Evolutionary conservation across 1,284 basidiomycete species (phyloP).

Genomic region (Tremellales sp.): DNA sequence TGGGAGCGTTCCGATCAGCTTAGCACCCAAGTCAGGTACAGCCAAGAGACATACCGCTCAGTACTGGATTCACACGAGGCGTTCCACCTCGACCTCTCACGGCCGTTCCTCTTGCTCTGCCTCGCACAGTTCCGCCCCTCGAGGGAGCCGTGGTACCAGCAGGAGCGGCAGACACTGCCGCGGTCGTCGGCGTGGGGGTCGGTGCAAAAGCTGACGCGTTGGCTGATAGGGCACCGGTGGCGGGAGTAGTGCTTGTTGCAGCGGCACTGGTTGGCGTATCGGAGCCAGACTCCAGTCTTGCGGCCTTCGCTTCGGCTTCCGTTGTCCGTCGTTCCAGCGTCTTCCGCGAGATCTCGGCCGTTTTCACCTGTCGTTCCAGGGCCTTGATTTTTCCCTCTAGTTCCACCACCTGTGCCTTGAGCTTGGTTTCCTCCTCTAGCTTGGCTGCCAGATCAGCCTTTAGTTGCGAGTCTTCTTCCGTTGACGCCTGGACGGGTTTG

Average conservation of each 20-base stretch:
- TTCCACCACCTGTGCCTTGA: constrained; percentile 30
- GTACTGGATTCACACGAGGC: constrained; percentile 16
- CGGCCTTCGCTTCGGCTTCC: constrained; percentile 34
- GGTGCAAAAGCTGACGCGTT: constrained; percentile 3
- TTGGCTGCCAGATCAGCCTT: constrained; percentile 12
- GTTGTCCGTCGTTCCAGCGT: constrained; percentile 37
- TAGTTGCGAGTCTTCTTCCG: too few species aligned
- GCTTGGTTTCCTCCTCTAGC: constrained; percentile 15
- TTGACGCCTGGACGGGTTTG: neutral
- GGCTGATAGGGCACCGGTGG: constrained; percentile 2
- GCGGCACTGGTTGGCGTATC: constrained; percentile 2
- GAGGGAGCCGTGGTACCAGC: neutral
- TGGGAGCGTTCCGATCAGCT: constrained; percentile 6
- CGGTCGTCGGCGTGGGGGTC: neutral
- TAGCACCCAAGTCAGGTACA: neutral
- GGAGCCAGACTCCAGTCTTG: constrained; percentile 15
- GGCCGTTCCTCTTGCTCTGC: constrained; percentile 12
- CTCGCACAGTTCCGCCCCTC: constrained; percentile 11
- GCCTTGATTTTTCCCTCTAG: constrained; percentile 35
- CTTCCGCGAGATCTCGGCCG: constrained; percentile 40
- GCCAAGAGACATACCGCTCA: constrained; percentile 19
- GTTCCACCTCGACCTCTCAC: constrained; percentile 13
- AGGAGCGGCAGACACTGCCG: constrained; percentile 3
- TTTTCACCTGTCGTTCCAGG: constrained; percentile 35
- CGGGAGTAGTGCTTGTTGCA: constrained; percentile 3